Evolutionary conservation across 148 eudicot genomes (phyloP), one percentile per base, ranked within the genome.

Genomic region (Limonium bicolor): DNA sequence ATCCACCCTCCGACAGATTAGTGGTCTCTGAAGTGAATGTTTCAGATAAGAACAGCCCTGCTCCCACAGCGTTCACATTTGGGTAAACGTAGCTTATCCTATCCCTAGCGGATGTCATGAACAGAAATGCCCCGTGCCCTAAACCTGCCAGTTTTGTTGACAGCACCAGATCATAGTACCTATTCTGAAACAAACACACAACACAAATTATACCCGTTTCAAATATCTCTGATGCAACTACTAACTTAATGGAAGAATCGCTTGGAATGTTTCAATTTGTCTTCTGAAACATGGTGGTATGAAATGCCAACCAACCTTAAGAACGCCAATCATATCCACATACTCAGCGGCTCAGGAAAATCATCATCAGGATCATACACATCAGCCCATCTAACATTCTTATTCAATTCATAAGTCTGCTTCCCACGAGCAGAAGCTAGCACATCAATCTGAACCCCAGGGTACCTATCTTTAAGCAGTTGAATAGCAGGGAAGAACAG

Each of bases 141-240:
- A 87, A 39, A 51, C 96, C 96, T 50, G 96, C 94, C 45, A 87
- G 71, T 64, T 73, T 87, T 34, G 96, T 87, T 14, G 96, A 82
- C 50, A 87, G 26, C 43, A 79, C 64, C 94, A 82, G 73, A 50
- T 87, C 96, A 43, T 87, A 87, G 55, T 82, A 87, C 73, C 82
- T 76, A 52, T 24, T 49, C 96, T 87, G 80, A 65, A 70, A 54
- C 56, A 6, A 51, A 38, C 4, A 18, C 11, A 18, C 19, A 3
- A 14, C 12, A 36, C 37, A 17, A 43, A 41, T 52, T 29, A 39
- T 20, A 23, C 20, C 40, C 34, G 11, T 27, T 27, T 11, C 18
- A 37, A 5, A 17, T 35, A 22, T 36, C 28, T 15, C 15, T 34
- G n/a, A 30, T 26, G 18, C 44, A 12, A 24, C 23, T 35, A 7